Evolutionary conservation across 208 protist genomes (phyloP), one percentile per base, ranked within the genome.

Genomic region (Trypanosoma mega): DNA sequence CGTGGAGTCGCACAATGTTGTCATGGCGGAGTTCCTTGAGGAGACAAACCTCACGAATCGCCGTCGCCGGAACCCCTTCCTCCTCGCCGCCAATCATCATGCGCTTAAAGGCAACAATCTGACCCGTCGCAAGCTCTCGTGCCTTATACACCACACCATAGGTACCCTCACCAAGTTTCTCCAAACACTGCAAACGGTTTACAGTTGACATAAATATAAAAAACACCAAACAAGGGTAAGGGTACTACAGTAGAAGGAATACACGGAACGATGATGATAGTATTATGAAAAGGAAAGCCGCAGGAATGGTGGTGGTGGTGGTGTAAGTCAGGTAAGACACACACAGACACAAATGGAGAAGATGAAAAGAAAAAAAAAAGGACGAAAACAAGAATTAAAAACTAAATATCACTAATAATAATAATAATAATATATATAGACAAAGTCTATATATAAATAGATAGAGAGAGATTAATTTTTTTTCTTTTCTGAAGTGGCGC

Each of bases 101-200:
- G 47, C 87, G 81, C 78, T 97, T 98, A 50, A 97, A 79, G 2
- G 92, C 92, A 12, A 96, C 80, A 47, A 96, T 67, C 11, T 85
- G 34, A 1, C 79, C 79, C 0, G 84, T 97, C 12, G 68, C 56
- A 4, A 79, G 55, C 53, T 98, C 89, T 21, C 83, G 89, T 2
- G 92, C 98, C 73, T 98, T 98, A 80, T 97, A 99, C n/a, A 99
- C 98, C 26, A 96, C 91, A 36, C 98, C 98, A 68, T 99, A 99
- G 6, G 98, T 99, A 16, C 98, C 98, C 60, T 98, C 87, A 4
- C 98, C 98, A n/a, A 99, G 80, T 72, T 98, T 98, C 30, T 94
- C 89, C 16, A 98, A 63, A 57, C 96, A 96, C 20, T 85, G 52
- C 62, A 98, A 98, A 4, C 77, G 65, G 9, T 85, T 85, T 23